Conservation (phyloP, 73 alveolate species). For the Tetrahymena thermophila region DNA sequence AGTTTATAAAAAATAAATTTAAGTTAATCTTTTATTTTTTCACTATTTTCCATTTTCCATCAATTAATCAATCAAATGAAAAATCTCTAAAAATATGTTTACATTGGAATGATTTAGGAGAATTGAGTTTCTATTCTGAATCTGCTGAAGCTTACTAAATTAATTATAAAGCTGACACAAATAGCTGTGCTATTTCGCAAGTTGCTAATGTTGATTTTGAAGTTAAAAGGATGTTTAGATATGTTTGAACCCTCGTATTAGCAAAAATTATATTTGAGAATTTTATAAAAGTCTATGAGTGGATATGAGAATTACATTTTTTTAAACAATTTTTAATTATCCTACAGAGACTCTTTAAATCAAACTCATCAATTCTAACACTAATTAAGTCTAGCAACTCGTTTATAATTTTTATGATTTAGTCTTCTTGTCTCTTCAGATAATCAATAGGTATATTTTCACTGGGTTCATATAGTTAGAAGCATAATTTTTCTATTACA, state of each 20-base stretch:
- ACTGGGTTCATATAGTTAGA: background rate
- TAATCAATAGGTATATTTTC: background rate
- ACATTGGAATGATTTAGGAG: background rate
- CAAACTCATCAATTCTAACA: background rate
- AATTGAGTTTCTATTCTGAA: background rate
- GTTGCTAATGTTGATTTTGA: background rate
- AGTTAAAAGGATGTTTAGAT: background rate
- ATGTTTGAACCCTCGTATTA: background rate
- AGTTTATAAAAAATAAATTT: background rate
- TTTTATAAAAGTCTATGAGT: background rate
- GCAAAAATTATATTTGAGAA: background rate
- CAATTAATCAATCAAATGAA: background rate
- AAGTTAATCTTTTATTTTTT: background rate
- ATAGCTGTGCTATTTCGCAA: background rate
- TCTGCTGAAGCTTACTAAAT: background rate
- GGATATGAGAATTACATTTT: background rate
- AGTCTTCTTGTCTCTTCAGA: background rate
- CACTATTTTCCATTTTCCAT: background rate
- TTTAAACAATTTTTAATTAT: background rate
- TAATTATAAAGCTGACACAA: background rate
- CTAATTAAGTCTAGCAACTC: background rate
- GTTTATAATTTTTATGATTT: background rate
- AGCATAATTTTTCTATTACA: background rate
- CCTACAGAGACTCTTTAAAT: background rate
- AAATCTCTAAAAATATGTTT: background rate